phyloP scores from a whole-genome alignment of 2,329 filamentous ascomycete species.

The Huntiella decipiens region DNA sequence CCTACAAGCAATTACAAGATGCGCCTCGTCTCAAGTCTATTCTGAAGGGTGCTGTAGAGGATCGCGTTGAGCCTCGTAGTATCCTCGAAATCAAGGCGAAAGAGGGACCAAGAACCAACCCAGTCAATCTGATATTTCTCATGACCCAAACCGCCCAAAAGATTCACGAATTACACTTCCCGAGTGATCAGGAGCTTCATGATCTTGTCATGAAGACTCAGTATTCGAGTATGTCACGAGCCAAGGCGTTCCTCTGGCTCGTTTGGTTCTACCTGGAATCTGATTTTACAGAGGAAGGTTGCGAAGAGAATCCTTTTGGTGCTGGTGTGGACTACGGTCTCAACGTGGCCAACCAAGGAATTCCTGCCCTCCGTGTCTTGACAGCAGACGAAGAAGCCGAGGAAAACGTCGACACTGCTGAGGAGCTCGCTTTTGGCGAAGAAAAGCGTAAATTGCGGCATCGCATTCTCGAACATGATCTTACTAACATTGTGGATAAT shows the following conservation, averaged over 20 bases:
- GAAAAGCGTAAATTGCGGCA: conserved; percentile 57
- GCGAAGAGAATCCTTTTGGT: conserved; percentile 81
- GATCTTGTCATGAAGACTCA: conserved; percentile 87
- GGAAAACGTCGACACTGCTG: conserved; percentile 58
- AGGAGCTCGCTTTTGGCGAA: conserved; percentile 51
- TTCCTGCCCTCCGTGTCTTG: conserved; percentile 48
- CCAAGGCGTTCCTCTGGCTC: conserved; percentile 82
- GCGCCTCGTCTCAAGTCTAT: conserved; percentile 92
- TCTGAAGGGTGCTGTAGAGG: conserved; percentile 87
- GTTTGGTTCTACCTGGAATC: conserved; percentile 99
- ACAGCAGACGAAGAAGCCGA: conserved; percentile 41
- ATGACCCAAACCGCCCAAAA: conserved; percentile 79
- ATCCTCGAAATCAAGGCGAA: conserved; percentile 61
- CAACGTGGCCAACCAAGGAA: conserved; percentile 46
- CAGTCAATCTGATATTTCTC: conserved; percentile 92
- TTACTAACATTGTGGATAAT: conserved; percentile 44
- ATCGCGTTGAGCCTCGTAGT: conserved; percentile 63
- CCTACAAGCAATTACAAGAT: conserved; percentile 96
- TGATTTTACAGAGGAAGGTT: conserved; percentile 76
- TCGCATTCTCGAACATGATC: conserved; percentile 57
- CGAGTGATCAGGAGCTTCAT: conserved; percentile 72
- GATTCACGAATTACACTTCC: conserved; percentile 84
- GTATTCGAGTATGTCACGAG: conserved; percentile 63
- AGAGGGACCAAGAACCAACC: conserved; percentile 62
- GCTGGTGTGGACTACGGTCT: conserved; percentile 44